phyloP scores from a whole-genome alignment of 768 basidiomycete species.

The Saitozyma sp. region DNA sequence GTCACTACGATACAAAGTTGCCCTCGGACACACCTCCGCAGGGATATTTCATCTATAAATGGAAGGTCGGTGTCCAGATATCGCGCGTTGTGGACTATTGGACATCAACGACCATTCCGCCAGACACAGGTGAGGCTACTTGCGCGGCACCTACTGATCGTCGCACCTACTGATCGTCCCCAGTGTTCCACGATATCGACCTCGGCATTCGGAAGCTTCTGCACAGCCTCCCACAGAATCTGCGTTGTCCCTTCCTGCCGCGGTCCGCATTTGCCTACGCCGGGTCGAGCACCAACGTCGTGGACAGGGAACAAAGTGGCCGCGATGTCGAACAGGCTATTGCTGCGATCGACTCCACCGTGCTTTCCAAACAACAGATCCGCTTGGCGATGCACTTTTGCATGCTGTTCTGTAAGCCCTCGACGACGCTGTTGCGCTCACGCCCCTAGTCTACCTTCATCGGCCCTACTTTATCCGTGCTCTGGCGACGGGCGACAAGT shows the following conservation, averaged over 20 bases:
- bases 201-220: conserved; percentile 2
- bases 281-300: no score
- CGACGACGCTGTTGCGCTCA: not conserved
- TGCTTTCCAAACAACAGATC: conserved; percentile 3
- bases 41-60: conserved; percentile 6
- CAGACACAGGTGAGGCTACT: not conserved
- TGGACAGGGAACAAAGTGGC: no score
- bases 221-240: conserved; percentile 1
- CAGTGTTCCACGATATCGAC: conserved; percentile 10
- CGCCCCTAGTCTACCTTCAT: conserved; percentile 10
- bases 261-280: no score
- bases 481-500: conserved; percentile 3
- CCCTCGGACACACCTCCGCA: conserved; percentile 2
- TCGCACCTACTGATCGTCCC: not conserved
- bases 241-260: no score
- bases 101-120: conserved; percentile 7
- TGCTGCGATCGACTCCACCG: no score
- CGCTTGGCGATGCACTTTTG: conserved; percentile 13
- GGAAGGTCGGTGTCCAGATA: conserved; percentile 11
- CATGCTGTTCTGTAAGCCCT: conserved; percentile 12
- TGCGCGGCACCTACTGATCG: not conserved
- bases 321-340: no score
- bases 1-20: conserved; percentile 10
- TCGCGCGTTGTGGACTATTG: conserved; percentile 9
- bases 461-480: conserved; percentile 10